Conservation (phyloP, 208 protist species). For the Lotmaria passim region DNA sequence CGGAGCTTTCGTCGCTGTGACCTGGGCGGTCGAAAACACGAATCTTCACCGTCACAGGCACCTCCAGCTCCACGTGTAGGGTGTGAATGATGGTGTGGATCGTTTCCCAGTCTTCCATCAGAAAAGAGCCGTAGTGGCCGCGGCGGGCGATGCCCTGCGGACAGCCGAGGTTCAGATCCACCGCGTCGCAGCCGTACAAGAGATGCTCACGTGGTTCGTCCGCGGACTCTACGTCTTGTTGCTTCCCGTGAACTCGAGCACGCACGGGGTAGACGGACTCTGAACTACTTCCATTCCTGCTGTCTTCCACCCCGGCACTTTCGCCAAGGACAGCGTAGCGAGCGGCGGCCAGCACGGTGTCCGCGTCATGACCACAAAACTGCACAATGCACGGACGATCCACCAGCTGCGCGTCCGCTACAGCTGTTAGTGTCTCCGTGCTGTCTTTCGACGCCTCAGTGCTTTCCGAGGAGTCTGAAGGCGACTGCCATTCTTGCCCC, state of each 20-base stretch:
- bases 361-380: slow-evolving; percentile 81
- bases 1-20: not conserved
- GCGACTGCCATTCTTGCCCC: not conserved
- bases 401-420: slow-evolving; percentile 27
- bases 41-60: slow-evolving; percentile 94
- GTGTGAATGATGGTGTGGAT: slow-evolving; percentile 86
- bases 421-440: not conserved
- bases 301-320: not conserved
- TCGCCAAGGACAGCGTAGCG: slow-evolving; percentile 63
- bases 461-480: too few relatives aligned
- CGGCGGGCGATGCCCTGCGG: slow-evolving; percentile 93
- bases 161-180: slow-evolving; percentile 93
- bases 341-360: slow-evolving; percentile 68
- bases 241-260: not conserved
- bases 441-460: not conserved
- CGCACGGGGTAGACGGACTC: slow-evolving; percentile 6
- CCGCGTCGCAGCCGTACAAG: slow-evolving; percentile 78
- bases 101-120: slow-evolving; percentile 90
- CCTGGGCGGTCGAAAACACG: slow-evolving; percentile 75
- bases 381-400: slow-evolving; percentile 90
- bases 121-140: slow-evolving; percentile 91
- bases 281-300: not conserved
- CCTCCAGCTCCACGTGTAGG: slow-evolving; percentile 79
- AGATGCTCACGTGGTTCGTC: not conserved
- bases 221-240: not conserved